Evolutionary conservation across 108 stramenopile species (phyloP).

Genomic region (Cylindrotheca fusiformis): DNA sequence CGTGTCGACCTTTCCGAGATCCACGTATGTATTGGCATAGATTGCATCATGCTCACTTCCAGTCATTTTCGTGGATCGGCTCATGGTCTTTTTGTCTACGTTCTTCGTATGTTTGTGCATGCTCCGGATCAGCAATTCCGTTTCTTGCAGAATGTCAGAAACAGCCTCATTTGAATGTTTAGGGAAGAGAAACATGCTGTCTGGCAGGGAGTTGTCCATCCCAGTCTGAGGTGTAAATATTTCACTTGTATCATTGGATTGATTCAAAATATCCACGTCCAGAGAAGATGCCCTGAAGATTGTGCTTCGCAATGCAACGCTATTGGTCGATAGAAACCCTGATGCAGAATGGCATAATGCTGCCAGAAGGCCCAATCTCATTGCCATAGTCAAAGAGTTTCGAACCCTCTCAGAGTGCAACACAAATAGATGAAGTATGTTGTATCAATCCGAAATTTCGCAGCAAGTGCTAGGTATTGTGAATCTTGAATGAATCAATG

Average conservation of each 20-base stretch:
- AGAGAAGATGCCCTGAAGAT: constrained; percentile 9
- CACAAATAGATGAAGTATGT: too few relatives aligned
- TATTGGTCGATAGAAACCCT: too few relatives aligned
- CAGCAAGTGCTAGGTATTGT: too few relatives aligned
- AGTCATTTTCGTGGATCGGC: constrained; percentile 15
- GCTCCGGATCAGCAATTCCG: constrained; percentile 48
- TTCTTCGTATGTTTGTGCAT: constrained; percentile 50
- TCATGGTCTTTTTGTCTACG: constrained; percentile 15
- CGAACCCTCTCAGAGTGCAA: too few relatives aligned
- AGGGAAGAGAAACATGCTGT: constrained; percentile 37
- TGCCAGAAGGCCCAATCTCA: too few relatives aligned
- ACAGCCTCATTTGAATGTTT: constrained; percentile 53
- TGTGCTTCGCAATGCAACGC: too few relatives aligned
- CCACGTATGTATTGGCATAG: constrained; percentile 89
- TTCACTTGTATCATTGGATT: background rate
- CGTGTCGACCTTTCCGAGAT: constrained; percentile 88
- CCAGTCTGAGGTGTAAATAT: background rate
- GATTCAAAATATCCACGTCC: constrained; percentile 18
- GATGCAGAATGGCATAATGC: too few relatives aligned
- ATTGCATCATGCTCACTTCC: constrained; percentile 48
- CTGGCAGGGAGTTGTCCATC: constrained; percentile 7
- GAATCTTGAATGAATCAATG: too few relatives aligned
- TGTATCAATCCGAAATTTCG: too few relatives aligned
- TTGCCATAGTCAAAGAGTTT: too few relatives aligned
- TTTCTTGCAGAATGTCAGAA: constrained; percentile 51